Evolutionary conservation across 208 protist species (phyloP), one percentile per base, ranked within the genome.

Genomic region (Leishmania tarentolae): DNA sequence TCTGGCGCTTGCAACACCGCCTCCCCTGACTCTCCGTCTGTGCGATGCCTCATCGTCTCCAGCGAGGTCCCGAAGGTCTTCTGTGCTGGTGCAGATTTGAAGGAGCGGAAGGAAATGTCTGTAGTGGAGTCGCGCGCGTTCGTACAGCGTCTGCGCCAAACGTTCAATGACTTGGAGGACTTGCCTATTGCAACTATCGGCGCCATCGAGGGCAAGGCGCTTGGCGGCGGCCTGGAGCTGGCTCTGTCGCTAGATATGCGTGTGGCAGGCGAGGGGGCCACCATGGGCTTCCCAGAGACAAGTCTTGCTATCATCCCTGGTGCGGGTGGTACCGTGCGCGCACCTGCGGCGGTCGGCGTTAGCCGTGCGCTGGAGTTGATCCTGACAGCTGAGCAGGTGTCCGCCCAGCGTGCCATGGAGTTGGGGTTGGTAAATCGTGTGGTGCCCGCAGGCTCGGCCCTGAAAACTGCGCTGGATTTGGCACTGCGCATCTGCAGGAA

Each of bases 301-400:
- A 86, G 89, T 17, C 88, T 98, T 7, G 97, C 90, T 24, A 98
- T 98, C 46, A 98, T 99, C 63, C 97, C 97, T 15, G 97, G 96
- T 53, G 97, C 96, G 7, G 97, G 97, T 61, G 96, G 97, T 40
- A 98, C 97, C 24, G 90, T 94, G 61, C 87, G 95, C 31, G 85
- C 98, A 15, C 93, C 95, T 21, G 77, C 87, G 44, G 79, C 95
- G 21, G 87, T 99, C 52, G 97, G 97, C 52, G 77, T 95, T n/a
- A 86, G 88, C 61, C 77, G 82, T 42, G 96, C 97, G 24, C 91
- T 97, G 82, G 91, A 98, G 84, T 63, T 99, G n/a, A 97, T 98
- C 56, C 90, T 96, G 70, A 98, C 97, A 0, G 94, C 89, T 35
- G 87, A 88, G 66, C 84, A 82, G 13, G 70, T 99, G 1, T 87